Base-by-base conservation (phyloP, 306 rosid genomes). In the Cicer chorassanicum region DNA sequence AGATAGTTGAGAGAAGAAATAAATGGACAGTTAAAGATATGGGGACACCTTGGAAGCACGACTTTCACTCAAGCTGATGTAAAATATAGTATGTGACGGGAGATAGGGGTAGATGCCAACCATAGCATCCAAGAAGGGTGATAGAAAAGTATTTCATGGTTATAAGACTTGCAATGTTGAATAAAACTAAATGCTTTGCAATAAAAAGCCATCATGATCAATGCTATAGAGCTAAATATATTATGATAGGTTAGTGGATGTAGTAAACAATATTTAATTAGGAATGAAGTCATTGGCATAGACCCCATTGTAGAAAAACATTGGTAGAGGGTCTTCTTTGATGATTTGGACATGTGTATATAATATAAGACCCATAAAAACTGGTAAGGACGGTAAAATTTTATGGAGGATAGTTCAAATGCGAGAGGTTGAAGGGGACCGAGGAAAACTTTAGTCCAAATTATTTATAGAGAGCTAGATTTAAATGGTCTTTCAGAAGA, bases 111-210 rank as follows among this genome's bases (percentile, higher is more conserved):
- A 36, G 13, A 34, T n/a, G 13, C 15, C 50, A 15, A 15, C 49
- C 69, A 64, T 64, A 40, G 51, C 50, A 64, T 64, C 34, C 36
- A 64, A 41, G 51, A 9, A 64, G 50, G 69, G 49, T 5, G 51
- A 5, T 40, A 1, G 18, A 41, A 64, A 16, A 11, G 14, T 7
- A 64, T 2, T 41, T 18, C 50, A 15, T 5, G 36, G 10, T 11
- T 6, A 19, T 65, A 42, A 65, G 1, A 65, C 39, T 65, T 65
- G 70, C 53, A 18, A 18, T 0, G 2, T 43, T 11, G 16, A 65
- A 43, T 65, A 5, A 43, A 11, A 65, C 53, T 42, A 6, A 36
- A 65, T 42, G 16, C 15, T 4, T 40, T 36, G n/a, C 36, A 15
- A 9, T 64, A 64, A 40, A 64, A 40, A 8, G 36, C 14, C 50